These are phyloP conservation scores for Puccinia triticina DNA, from an alignment of 1,284 basidiomycete genomes.

Conservation along the genomic window DNA sequence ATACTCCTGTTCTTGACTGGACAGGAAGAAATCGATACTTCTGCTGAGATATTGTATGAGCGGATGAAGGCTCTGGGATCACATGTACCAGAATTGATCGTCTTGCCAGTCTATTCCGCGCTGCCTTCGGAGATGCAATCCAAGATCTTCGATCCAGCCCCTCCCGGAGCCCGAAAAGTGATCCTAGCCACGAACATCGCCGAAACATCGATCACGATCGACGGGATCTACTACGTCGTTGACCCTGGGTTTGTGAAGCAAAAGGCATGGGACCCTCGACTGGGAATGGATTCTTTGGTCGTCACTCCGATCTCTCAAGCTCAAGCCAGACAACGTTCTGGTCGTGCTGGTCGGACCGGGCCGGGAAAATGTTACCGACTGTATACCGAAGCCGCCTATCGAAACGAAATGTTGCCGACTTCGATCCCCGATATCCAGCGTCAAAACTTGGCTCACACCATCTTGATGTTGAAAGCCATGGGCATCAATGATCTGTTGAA, in stretches of 20 bases:
- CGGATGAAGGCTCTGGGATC: slow-evolving; percentile 97
- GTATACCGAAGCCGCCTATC: slow-evolving; percentile 95
- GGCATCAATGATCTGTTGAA: slow-evolving; percentile 96
- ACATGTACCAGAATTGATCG: slow-evolving; percentile 93
- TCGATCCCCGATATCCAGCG: slow-evolving; percentile 97
- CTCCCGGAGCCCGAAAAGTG: slow-evolving; percentile 93
- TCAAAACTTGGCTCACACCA: slow-evolving; percentile 88
- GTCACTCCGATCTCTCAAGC: slow-evolving; percentile 99
- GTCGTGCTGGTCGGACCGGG: slow-evolving; percentile 94
- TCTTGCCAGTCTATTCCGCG: slow-evolving; percentile 96
- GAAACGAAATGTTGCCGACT: slow-evolving; percentile 98
- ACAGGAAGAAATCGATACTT: slow-evolving; percentile 97
- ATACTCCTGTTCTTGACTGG: slow-evolving; percentile 96
- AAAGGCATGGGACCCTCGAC: slow-evolving; percentile 93
- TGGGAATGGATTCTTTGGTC: slow-evolving; percentile 98
- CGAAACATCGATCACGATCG: slow-evolving; percentile 96
- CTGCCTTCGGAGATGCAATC: slow-evolving; percentile 97
- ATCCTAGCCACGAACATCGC: slow-evolving; percentile 99
- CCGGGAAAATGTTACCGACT: slow-evolving; percentile 98
- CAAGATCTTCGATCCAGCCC: slow-evolving; percentile 94
- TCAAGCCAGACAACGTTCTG: slow-evolving; percentile 90
- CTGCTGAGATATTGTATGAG: slow-evolving; percentile 94
- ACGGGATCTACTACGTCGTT: slow-evolving; percentile 97
- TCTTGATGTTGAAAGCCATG: slow-evolving; percentile 96
- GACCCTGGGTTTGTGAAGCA: slow-evolving; percentile 99